These are phyloP conservation scores for Solanum rostratum DNA, from an alignment of 257 asterid species.

Conservation along the genomic window DNA sequence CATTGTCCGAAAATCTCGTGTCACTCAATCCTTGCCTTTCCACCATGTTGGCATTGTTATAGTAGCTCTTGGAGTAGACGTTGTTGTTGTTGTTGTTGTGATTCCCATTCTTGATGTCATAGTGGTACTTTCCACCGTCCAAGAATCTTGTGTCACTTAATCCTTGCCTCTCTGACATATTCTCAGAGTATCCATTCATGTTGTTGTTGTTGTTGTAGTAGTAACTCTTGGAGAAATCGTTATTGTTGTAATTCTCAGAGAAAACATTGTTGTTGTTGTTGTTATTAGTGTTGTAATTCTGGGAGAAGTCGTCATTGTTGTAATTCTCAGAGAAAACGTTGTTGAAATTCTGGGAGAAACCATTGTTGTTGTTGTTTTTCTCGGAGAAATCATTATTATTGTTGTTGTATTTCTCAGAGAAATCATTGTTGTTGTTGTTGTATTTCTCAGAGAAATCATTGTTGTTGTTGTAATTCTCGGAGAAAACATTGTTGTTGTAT, in stretches of 20 bases:
- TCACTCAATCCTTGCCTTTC: neutral
- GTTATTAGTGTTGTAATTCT: neutral
- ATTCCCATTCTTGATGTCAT: constrained; percentile 15
- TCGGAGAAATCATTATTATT: neutral
- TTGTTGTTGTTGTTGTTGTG: neutral
- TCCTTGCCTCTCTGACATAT: constrained; percentile 22
- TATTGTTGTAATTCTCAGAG: neutral
- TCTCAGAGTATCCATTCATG: neutral
- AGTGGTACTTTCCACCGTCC: constrained; percentile 25
- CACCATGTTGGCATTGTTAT: neutral
- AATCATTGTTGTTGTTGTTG: neutral
- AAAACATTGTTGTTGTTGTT: neutral
- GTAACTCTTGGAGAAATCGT: neutral
- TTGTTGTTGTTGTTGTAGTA: neutral
- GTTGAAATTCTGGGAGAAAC: constrained; percentile 3
- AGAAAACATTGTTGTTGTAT: neutral
- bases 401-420: neutral
- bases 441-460: neutral
- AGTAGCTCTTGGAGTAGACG: neutral
- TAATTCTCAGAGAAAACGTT: neutral
- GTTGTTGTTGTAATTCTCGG: neutral
- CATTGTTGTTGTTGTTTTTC: neutral
- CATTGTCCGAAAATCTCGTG: neutral
- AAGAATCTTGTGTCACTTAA: constrained; percentile 47
- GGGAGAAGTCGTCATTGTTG: neutral